Base-by-base conservation (phyloP, 2,329 filamentous ascomycete species). In the Byssothecium circinans region DNA sequence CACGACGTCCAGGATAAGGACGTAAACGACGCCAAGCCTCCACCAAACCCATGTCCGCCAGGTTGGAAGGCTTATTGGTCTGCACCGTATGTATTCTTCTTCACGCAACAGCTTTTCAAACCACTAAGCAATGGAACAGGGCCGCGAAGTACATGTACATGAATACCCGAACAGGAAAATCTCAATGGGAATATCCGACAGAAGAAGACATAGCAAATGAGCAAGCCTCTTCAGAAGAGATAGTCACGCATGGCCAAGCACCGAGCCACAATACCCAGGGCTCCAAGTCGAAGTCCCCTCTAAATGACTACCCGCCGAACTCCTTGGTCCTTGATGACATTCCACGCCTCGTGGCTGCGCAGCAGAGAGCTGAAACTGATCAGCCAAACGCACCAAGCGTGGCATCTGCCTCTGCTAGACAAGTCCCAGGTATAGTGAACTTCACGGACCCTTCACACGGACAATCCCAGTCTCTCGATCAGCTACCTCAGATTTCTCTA, bases 11-110 rank as follows among this genome's bases (percentile, higher is more conserved):
- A 23, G 19, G 30, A 20, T 6, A 14, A 17, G 29, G 5, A 27
- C 32, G 29, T n/a, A 18, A 17, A 23, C 17, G 8, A 19, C 20
- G 15, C 22, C 23, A 18, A 22, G n/a, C 11, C 18, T 23, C 29
- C 30, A 20, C 19, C 25, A 27, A 11, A 11, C 25, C 25, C 41
- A 8, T 43, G 41, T 27, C 41, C 41, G 7, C 27, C 4, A 6
- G 41, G 41, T 14, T 43, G 41, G 41, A 43, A 43, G 19, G 29
- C 41, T 5, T 33, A 43, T 35, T 35, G 18, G 41, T 43, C 41
- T n/a, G 15, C 41, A 23, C 41, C 41, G 30, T 34, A 43, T 34
- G 41, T 20, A 27, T 22, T 27, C 12, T 8, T 8, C 15, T 15
- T 10, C 41, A 2, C 23, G 15, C 10, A 35, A 15, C 17, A 34